Conservation (phyloP, 495 filamentous ascomycete genomes). For the Lentithecium fluviatile region DNA sequence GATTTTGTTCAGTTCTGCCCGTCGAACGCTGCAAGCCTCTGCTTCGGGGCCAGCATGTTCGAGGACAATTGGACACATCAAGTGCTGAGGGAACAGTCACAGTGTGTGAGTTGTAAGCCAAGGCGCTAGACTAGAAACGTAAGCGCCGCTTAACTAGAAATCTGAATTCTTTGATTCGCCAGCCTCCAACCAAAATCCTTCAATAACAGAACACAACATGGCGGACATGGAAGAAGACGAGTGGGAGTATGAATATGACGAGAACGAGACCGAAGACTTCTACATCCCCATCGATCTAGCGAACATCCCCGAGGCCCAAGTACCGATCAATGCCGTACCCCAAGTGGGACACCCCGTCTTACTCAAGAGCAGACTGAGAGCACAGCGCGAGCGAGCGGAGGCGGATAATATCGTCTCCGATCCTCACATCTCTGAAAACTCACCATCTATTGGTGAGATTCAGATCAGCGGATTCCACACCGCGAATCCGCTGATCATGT, state of each 20-base stretch:
- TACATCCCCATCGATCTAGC: slow-evolving; percentile 45
- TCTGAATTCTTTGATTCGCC: neutral
- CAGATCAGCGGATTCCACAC: slow-evolving; percentile 80
- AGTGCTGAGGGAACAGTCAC: too few relatives aligned
- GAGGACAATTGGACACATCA: too few relatives aligned
- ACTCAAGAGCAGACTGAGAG: slow-evolving; percentile 5
- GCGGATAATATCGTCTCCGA: neutral
- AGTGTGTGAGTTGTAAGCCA: too few relatives aligned
- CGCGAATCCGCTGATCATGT: slow-evolving; percentile 66
- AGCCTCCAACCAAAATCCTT: slow-evolving; percentile 1
- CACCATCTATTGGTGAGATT: slow-evolving; percentile 46
- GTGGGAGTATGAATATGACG: slow-evolving; percentile 65
- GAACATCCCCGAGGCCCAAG: slow-evolving; percentile 2
- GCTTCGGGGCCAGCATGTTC: too few relatives aligned
- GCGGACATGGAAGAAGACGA: slow-evolving; percentile 46
- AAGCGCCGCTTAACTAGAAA: too few relatives aligned
- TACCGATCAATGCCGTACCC: neutral
- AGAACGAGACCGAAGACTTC: slow-evolving; percentile 55
- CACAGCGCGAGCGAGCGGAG: neutral
- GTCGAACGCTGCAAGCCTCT: too few relatives aligned
- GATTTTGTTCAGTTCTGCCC: too few relatives aligned
- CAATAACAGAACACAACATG: slow-evolving; percentile 16
- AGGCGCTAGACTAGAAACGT: too few relatives aligned
- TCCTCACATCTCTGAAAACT: neutral
- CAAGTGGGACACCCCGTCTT: neutral